A percentile compares a stretch with the other conserved stretches of the same genome.
These are phyloP conservation scores for Barnettozyma hawaiiensis DNA, from an alignment of 1,139 yeast genomes.

Conservation along the genomic window DNA sequence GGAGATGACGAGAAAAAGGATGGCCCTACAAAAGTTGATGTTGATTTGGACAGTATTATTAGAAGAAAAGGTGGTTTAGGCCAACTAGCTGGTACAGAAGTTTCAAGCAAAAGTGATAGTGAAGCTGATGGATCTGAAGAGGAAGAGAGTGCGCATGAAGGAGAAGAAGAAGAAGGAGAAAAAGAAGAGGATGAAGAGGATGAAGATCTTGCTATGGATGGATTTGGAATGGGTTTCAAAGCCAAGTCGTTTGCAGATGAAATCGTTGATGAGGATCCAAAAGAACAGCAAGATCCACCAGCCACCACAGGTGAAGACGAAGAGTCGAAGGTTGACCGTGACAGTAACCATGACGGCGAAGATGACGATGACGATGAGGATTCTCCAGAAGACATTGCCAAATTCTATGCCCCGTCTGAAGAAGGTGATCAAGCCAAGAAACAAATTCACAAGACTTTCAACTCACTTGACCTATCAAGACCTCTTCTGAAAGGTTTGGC, in stretches of 20 bases:
- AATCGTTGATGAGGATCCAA: constrained; percentile 26
- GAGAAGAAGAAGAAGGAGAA: constrained; percentile 29
- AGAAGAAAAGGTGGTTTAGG: constrained; percentile 74
- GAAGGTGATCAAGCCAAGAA: constrained; percentile 42
- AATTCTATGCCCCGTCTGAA: constrained; percentile 55
- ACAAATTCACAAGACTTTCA: constrained; percentile 58
- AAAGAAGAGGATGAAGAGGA: constrained; percentile 33
- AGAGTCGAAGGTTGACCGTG: constrained; percentile 20
- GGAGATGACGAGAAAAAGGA: constrained; percentile 40
- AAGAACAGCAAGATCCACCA: constrained; percentile 28
- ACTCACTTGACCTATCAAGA: constrained; percentile 74
- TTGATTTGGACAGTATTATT: constrained; percentile 82
- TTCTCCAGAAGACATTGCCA: constrained; percentile 65
- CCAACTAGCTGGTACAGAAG: constrained; percentile 43
- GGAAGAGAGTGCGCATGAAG: constrained; percentile 32
- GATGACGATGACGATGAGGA: constrained; percentile 45
- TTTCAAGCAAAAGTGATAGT: constrained; percentile 31
- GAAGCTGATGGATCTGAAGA: constrained; percentile 29
- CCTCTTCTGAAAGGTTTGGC: constrained; percentile 83
- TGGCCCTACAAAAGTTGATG: constrained; percentile 43
- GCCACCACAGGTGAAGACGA: constrained; percentile 27
- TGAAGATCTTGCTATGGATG: constrained; percentile 52
- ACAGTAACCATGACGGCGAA: constrained; percentile 36
- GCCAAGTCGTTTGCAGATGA: constrained; percentile 25
- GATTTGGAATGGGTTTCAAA: constrained; percentile 64